A percentile compares a stretch with the other conserved stretches of the same genome.
These are phyloP conservation scores for Polyporus tsugae DNA, from an alignment of 1,284 basidiomycete genomes.

Conservation along the genomic window DNA sequence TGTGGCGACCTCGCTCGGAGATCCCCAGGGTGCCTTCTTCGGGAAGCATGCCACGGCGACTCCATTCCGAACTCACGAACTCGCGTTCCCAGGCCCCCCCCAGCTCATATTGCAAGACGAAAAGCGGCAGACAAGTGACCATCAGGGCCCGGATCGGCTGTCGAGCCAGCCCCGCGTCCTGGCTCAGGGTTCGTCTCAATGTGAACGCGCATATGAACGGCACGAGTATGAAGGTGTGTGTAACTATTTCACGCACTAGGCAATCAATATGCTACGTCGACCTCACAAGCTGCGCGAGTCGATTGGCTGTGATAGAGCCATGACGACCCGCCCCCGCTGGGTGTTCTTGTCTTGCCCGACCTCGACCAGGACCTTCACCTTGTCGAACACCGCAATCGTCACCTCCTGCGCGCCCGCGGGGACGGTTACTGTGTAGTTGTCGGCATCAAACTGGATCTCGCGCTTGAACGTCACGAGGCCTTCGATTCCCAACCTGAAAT, in stretches of 20 bases:
- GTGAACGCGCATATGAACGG: constrained; percentile 25
- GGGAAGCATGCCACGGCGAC: constrained; percentile 23
- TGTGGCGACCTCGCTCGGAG: constrained; percentile 28
- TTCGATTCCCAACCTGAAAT: constrained; percentile 86
- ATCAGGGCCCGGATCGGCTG: constrained; percentile 24
- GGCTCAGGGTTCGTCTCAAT: constrained; percentile 24
- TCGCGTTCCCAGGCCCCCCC: constrained; percentile 27
- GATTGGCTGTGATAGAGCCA: constrained; percentile 82
- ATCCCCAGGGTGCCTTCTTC: constrained; percentile 29
- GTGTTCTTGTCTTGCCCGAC: constrained; percentile 97
- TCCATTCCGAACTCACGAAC: constrained; percentile 21
- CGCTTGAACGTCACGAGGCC: constrained; percentile 93
- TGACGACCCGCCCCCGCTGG: constrained; percentile 91
- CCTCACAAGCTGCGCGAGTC: constrained; percentile 58
- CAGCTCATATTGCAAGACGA: constrained; percentile 23
- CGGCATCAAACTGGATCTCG: constrained; percentile 90
- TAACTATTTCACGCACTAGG: constrained; percentile 31
- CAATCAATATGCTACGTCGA: constrained; percentile 24
- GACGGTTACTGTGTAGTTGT: constrained; percentile 87
- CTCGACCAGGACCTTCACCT: constrained; percentile 88
- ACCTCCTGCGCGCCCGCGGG: constrained; percentile 59
- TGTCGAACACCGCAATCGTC: constrained; percentile 89
- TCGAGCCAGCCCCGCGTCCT: constrained; percentile 24
- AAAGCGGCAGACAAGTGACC: constrained; percentile 29
- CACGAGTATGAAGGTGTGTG: constrained; percentile 26